phyloP scores from a whole-genome alignment of 176 grass and related monocot species.

The Alopecurus myosuroides region DNA sequence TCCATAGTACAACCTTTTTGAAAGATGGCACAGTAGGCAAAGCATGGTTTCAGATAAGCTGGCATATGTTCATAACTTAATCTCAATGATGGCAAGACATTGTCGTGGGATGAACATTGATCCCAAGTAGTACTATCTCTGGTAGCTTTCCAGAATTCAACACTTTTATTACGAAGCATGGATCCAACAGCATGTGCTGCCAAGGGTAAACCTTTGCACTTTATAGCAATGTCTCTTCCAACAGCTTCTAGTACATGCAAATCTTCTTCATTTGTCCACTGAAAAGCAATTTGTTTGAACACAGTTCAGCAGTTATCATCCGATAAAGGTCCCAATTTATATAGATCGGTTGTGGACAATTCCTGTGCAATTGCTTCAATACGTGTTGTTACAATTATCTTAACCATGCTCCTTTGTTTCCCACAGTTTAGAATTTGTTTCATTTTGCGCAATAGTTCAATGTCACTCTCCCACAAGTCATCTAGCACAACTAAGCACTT shows the following conservation, averaged over 20 bases:
- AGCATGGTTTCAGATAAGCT: constrained; percentile 13
- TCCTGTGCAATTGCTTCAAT: constrained; percentile 3
- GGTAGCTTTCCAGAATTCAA: constrained; percentile 7
- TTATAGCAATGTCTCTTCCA: not conserved
- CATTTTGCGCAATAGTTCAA: not conserved
- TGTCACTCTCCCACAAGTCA: constrained; percentile 20
- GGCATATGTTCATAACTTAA: constrained; percentile 11
- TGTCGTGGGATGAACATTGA: not conserved
- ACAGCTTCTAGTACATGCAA: not conserved
- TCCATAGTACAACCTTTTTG: not conserved
- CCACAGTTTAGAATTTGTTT: not conserved
- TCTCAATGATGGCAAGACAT: not conserved
- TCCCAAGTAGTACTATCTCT: constrained; percentile 4
- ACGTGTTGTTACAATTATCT: not conserved
- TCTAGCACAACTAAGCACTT: constrained; percentile 4
- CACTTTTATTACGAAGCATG: constrained; percentile 4
- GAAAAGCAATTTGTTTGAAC: not conserved
- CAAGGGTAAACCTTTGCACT: constrained; percentile 8
- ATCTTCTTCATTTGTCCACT: not conserved
- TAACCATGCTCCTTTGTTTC: not conserved
- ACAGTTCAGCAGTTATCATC: not conserved
- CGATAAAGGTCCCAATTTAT: not conserved
- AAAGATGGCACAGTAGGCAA: constrained; percentile 6
- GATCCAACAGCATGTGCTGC: constrained; percentile 9
- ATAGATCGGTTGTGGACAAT: not conserved